Percentiles rank a stretch among this genome's conserved stretches.
Evolutionary conservation across 2,329 filamentous ascomycete genomes (phyloP).

Genomic region (Magnaporthiopsis rhizophila): DNA sequence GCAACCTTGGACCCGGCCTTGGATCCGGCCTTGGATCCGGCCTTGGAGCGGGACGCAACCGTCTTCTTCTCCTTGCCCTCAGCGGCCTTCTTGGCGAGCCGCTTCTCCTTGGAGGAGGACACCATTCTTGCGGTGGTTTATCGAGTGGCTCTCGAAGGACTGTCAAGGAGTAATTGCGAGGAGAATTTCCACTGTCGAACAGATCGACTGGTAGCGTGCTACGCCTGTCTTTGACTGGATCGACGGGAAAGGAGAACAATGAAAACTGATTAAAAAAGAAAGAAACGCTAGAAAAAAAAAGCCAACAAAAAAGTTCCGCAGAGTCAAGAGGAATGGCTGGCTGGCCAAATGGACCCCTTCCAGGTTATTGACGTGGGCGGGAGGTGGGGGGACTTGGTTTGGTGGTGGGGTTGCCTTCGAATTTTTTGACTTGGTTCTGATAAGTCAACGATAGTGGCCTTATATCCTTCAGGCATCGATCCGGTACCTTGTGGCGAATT

Average conservation of each 20-base stretch:
- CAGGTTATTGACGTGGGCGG: constrained; percentile 4
- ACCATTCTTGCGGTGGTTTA: constrained; percentile 43
- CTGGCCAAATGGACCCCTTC: constrained; percentile 4
- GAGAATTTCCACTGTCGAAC: constrained; percentile 1
- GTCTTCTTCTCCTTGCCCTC: constrained; percentile 75
- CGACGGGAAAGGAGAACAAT: neutral
- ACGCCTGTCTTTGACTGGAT: neutral
- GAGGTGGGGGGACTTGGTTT: constrained; percentile 5
- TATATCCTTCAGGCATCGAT: neutral
- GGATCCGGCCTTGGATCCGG: constrained; percentile 57
- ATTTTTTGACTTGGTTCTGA: constrained; percentile 6
- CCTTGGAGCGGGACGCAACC: constrained; percentile 55
- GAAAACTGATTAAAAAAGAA: neutral
- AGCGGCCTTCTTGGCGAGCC: constrained; percentile 62
- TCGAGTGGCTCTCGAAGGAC: neutral
- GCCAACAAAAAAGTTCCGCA: neutral
- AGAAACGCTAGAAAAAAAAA: constrained; percentile 1
- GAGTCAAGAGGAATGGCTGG: constrained; percentile 1
- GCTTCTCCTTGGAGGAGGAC: constrained; percentile 63
- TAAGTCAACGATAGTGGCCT: constrained; percentile 5
- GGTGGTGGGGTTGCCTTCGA: constrained; percentile 2
- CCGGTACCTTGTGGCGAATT: constrained; percentile 2
- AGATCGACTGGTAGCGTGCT: neutral
- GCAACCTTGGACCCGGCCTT: constrained; percentile 55
- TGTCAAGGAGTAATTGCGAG: neutral